A percentile compares a stretch with the other conserved stretches of the same genome.
Evolutionary conservation across 129 eudicot species (phyloP).

Genomic region (Kitagawia praeruptora): DNA sequence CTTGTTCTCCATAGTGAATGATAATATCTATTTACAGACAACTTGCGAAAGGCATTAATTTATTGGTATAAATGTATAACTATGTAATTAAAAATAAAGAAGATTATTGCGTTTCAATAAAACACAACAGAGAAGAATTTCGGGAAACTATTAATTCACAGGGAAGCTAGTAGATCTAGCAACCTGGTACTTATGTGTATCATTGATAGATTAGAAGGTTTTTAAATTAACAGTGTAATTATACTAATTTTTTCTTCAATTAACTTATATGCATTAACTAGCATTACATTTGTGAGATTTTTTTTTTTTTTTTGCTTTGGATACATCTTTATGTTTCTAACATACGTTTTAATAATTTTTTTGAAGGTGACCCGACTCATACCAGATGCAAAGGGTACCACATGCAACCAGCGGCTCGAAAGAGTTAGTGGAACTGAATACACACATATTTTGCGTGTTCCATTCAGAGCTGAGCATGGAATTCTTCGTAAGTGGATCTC

Average conservation of each 20-base stretch:
- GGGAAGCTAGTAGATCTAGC: background rate
- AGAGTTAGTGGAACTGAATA: slow-evolving; percentile 71
- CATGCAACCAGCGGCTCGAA: slow-evolving; percentile 91
- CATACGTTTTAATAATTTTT: slow-evolving; percentile 14
- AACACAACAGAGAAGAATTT: background rate
- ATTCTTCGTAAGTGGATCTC: slow-evolving; percentile 91
- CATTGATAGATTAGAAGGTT: background rate
- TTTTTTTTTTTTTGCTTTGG: too few relatives aligned
- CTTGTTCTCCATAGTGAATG: background rate
- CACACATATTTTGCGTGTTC: slow-evolving; percentile 79
- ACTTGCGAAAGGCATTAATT: slow-evolving; percentile 1
- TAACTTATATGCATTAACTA: background rate
- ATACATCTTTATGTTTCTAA: slow-evolving; percentile 5
- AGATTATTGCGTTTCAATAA: background rate
- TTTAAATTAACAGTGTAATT: background rate
- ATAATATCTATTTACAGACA: background rate
- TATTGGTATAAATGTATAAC: too few relatives aligned
- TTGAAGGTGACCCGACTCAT: slow-evolving; percentile 70
- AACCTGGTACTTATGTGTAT: background rate
- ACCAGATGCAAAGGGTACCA: slow-evolving; percentile 94
- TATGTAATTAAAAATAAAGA: background rate
- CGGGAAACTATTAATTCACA: background rate
- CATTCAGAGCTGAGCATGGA: slow-evolving; percentile 79
- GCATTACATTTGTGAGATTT: background rate
- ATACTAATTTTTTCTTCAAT: background rate